Base-by-base conservation (phyloP, 2,329 filamentous ascomycete species). In the Eurotiales sp. region DNA sequence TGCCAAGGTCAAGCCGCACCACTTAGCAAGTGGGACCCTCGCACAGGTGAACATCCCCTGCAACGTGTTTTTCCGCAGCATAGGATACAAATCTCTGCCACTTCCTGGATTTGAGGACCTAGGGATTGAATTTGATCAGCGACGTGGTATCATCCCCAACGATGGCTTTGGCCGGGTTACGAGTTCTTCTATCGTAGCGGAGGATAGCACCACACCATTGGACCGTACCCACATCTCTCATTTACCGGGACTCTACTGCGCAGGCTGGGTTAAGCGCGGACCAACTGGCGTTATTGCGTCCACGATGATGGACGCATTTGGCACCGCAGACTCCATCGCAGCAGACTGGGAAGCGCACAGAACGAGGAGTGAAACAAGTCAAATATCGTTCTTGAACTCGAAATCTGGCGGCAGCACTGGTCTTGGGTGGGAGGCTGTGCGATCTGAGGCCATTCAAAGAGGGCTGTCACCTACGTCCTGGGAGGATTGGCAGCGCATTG, bases 281-380 rank as follows among this genome's bases (percentile, higher is more conserved):
- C 92, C 93, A 0, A 96, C 90, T 0, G 93, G 93, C 2, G 91
- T 97, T 3, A 99, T 99, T 66, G 92, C 92, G 1, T 90, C 86
- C 25, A 99, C 93, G 0, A 95, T 99, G 90, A 83, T 87, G 54
- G 93, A 99, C 67, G 92, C 93, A 0, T 99, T 97, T 62, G 80
- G 82, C 8, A 96, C 90, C 0, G 93, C 85, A 1, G 91, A 96
- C 64, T 83, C 86, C 2, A 87, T 99, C 56, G 81, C 81, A 0
- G 73, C 80, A n/a, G 93, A 99, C 64, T 92, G 90, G 86, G 63
- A 73, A 45, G 63, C 55, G 7, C 53, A 62, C 36, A 53, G 55
- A 42, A 49, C 54, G 14, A 55, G 47, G 8, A 42, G 48, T 10
- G 39, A 40, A 8, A 43, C 48, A 3, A 50, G 45, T 25, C 55